Base-by-base conservation (phyloP, 371 early-diverging fungal species). In the Rhizopus delemar region DNA sequence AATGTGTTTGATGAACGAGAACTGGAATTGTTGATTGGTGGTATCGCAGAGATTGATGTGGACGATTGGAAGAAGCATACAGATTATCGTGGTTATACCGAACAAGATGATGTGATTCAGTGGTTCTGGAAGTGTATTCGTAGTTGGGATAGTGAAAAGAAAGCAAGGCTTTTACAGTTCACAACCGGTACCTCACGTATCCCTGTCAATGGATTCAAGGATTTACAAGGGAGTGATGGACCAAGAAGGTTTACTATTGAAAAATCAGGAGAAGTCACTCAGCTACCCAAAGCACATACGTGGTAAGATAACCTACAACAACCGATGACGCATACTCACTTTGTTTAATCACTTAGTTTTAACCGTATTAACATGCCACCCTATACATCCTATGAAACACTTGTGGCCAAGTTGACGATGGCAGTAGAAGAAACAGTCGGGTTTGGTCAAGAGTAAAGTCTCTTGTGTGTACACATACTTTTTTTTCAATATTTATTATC, bases 41-140 rank as follows among this genome's bases (percentile, higher is more conserved):
- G 99, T 63, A 80, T 98, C 65, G 93, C 97, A 5, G 98, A 99
- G 65, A 96, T 99, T 56, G 98, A 99, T 78, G 88, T 98, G 13
- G 98, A 97, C 62, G 99, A 99, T 73, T 98, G 99, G 99, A 95
- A 94, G 84, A 98, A 96, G 71, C 95, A 99, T 70, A 96, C 99
- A 13, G 97, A 96, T 68, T 99, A 99, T 70, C 81, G 96, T 46
- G 97, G 97, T 32, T 99, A 96, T 83, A 93, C 94, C 1, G 94
- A 93, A 70, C 89, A 91, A 54, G 97, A 97, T 71, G 93, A 94
- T 70, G 93, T 93, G 9, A 86, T 99, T 56, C 91, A 92, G 66
- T 95, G 95, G 95, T 99, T 98, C 87, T 99, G 99, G 99, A 88
- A 92, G 82, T 92, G 89, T 70, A 90, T 99, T 4, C 75, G 86